Base-by-base conservation (phyloP, 345 rosid genomes). In the Diplotaxis tenuifolia region DNA sequence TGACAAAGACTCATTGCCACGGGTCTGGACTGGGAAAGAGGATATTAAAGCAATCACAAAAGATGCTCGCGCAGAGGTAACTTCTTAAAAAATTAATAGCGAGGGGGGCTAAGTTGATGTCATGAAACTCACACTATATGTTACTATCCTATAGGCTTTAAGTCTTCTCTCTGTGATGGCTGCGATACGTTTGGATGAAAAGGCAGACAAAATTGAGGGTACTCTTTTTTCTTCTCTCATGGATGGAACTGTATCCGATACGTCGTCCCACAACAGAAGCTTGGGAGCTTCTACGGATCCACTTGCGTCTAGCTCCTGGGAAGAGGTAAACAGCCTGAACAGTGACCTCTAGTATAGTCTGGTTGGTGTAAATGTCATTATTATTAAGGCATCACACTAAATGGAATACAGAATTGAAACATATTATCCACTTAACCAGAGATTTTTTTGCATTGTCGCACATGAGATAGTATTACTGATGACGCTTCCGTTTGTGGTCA, bases 21-120 rank as follows among this genome's bases (percentile, higher is more conserved):
- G 93, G 70, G 71, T 86, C 75, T 90, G 96, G 93, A 83, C 91
- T 36, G 86, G 90, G 68, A 88, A 86, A 76, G 87, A 90, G 77
- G 91, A 90, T 78, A 86, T 85, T 18, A 83, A 78, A 71, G 72
- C 79, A 75, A 86, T 90, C 52, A 84, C 87, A 36, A 86, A 79
- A 81, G 87, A 88, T 63, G 96, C 91, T 29, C 86, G 87, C 0
- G 32, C 79, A 14, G 89, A 81, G 86, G 96, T 90, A 84, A 84
- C 70, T 42, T 61, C 19, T 61, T 45, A 25, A 8, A 25, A 8
- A 23, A 42, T 63, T 75, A 4, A 74, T 77, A 19, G 61, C 20
- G n/a, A 31, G 68, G 27, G 22, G 49, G 55, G 28, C 10, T 78
- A 58, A 50, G 50, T 49, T 59, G 55, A 16, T 69, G 79, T 76